Base-by-base conservation (phyloP, 208 protist species). In the Kentomonas sorsogonicus region DNA sequence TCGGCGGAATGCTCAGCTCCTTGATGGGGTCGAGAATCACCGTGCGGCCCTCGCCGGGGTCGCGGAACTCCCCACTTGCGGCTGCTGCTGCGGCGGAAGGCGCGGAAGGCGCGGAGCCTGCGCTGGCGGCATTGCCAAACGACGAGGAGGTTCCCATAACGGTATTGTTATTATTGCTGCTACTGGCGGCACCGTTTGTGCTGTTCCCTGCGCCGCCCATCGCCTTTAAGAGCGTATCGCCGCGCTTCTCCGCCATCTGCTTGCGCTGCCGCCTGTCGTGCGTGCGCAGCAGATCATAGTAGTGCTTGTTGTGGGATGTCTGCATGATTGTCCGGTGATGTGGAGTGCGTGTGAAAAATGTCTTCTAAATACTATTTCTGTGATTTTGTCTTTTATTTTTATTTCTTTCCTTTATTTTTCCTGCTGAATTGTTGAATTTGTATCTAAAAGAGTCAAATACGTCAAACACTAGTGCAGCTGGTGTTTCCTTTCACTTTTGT, bases 21-120 rank as follows among this genome's bases (percentile, higher is more conserved):
- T 20, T 2, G 34, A 83, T 62, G 0, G 80, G 80, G 58, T 88
- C 76, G 9, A 76, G 18, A 23, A 72, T 61, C 18, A 50, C 2
- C 60, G 63, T 22, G 29, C 64, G 25, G 34, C 53, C 50, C 34
- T 77, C 77, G 1, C 48, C 61, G 1, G 77, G 68, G 57, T 77
- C 77, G 13, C 63, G 47, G 61, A 71, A 84, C 23, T n/a, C 15
- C 18, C 6, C 27, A 2, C 50, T 48, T 30, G 40, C 9, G n/a
- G n/a, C n/a, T n/a, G n/a, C n/a, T n/a, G n/a, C n/a, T n/a, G n/a
- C n/a, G n/a, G n/a, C n/a, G n/a, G n/a, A n/a, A n/a, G 3, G 15
- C 2, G 7, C 38, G 38, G 9, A 9, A 16, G 13, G 38, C 3
- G 38, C 18, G 15, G 3, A 4, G 38, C 3, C 15, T 9, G 15